Evolutionary conservation across 768 basidiomycete species (phyloP).

Genomic region (Mycena rebaudengoi): DNA sequence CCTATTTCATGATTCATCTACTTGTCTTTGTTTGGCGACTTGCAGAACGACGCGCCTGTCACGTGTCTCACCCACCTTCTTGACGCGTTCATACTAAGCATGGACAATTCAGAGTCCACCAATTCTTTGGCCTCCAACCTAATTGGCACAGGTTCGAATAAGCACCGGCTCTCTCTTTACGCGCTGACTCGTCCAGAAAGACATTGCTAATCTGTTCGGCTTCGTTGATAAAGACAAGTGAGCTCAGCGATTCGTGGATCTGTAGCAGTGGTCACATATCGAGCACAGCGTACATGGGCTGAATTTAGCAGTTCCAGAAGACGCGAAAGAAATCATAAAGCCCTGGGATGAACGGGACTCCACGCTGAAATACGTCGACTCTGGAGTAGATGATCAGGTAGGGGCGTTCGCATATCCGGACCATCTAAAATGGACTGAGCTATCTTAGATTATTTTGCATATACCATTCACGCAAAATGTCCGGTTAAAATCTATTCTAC

Average conservation of each 20-base stretch:
- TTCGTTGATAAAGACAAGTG: constrained; percentile 76
- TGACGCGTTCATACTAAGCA: not conserved
- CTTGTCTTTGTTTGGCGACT: too few species aligned
- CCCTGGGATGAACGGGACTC: constrained; percentile 84
- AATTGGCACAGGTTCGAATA: constrained; percentile 45
- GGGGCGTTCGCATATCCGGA: constrained; percentile 14
- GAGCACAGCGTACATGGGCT: constrained; percentile 78
- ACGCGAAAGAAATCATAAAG: constrained; percentile 72
- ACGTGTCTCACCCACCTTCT: too few species aligned
- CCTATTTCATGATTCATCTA: too few species aligned
- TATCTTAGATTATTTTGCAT: constrained; percentile 77
- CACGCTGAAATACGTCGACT: constrained; percentile 70
- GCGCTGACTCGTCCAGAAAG: constrained; percentile 27
- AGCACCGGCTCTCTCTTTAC: not conserved
- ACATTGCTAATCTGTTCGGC: constrained; percentile 62
- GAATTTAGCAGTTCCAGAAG: constrained; percentile 82
- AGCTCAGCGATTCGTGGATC: constrained; percentile 35
- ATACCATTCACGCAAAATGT: constrained; percentile 85
- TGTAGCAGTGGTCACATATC: constrained; percentile 28
- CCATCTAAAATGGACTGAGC: constrained; percentile 14
- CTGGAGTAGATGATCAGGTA: constrained; percentile 89
- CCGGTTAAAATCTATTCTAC: constrained; percentile 72
- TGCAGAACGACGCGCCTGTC: too few species aligned
- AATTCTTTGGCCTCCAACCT: constrained; percentile 57
- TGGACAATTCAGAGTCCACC: constrained; percentile 35